phyloP scores from a whole-genome alignment of 495 filamentous ascomycete genomes.

The Talaromyces proteolyticus region DNA sequence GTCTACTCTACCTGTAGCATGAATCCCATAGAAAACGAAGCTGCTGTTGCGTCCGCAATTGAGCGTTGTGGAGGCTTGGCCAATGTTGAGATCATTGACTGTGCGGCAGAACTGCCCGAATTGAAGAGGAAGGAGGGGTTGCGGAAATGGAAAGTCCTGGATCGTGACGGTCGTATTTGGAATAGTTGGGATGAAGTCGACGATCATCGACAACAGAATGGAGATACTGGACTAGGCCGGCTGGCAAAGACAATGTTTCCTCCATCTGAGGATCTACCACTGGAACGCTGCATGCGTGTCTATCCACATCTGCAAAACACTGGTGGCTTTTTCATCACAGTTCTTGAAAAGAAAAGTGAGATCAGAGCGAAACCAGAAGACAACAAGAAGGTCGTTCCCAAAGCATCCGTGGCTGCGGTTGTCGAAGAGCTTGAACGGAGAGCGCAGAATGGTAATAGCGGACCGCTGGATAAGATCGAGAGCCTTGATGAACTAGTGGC shows the following conservation, averaged over 20 bases:
- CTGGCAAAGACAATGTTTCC: constrained; percentile 82
- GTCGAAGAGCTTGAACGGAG: constrained; percentile 47
- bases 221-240: constrained; percentile 51
- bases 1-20: constrained; percentile 98
- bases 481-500: constrained; percentile 41
- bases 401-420: constrained; percentile 46
- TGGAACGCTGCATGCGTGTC: constrained; percentile 85
- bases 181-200: constrained; percentile 69
- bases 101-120: constrained; percentile 65
- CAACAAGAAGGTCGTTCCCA: constrained; percentile 49
- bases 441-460: constrained; percentile 31
- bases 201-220: constrained; percentile 51
- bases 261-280: constrained; percentile 59
- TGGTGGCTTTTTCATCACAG: constrained; percentile 93
- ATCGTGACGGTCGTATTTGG: constrained; percentile 72
- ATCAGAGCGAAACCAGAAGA: constrained; percentile 78
- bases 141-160: constrained; percentile 79
- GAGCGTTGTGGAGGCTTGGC: constrained; percentile 79
- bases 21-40: constrained; percentile 96
- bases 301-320: constrained; percentile 96
- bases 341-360: constrained; percentile 84
- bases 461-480: constrained; percentile 43
- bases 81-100: constrained; percentile 80
- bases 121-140: constrained; percentile 72
- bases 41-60: constrained; percentile 81